A percentile compares a stretch with the other conserved stretches of the same genome.
Evolutionary conservation across 2,329 filamentous ascomycete species (phyloP).

Genomic region (Fusarium tupiense): DNA sequence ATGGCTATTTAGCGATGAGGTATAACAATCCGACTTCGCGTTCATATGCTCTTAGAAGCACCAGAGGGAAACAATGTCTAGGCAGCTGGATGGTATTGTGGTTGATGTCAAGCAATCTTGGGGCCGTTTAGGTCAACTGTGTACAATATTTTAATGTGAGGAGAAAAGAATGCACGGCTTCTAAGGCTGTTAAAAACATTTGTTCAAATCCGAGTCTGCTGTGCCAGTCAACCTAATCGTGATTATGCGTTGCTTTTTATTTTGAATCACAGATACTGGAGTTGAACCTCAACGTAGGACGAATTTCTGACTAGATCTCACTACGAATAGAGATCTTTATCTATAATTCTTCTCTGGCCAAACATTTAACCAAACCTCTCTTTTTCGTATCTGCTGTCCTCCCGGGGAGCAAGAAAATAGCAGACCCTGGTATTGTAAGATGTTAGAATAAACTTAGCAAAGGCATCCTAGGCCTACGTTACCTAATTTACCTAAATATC

Average conservation of each 20-base stretch:
- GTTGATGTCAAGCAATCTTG: conserved; percentile 24
- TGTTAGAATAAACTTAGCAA: neutral
- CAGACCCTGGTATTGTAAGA: too few species aligned
- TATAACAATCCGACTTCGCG: neutral
- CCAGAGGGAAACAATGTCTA: neutral
- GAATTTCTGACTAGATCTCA: neutral
- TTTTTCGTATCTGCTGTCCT: fast-evolving
- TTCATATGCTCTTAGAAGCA: neutral
- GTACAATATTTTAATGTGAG: neutral
- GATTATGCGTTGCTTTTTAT: neutral
- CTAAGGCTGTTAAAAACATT: neutral
- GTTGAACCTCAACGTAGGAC: fast-evolving
- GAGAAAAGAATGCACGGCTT: neutral
- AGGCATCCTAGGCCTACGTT: neutral
- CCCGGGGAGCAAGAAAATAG: neutral
- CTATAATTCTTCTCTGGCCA: fast-evolving
- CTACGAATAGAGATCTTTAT: fast-evolving
- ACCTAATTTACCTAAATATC: fast-evolving
- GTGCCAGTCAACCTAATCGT: neutral
- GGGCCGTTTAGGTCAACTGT: neutral
- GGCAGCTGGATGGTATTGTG: conserved; percentile 1
- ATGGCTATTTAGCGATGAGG: conserved; percentile 14
- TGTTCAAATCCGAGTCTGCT: neutral
- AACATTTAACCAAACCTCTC: too few species aligned
- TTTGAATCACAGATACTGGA: neutral